Evolutionary conservation across 2,329 filamentous ascomycete genomes (phyloP).

Genomic region (Leptographium lundbergii): DNA sequence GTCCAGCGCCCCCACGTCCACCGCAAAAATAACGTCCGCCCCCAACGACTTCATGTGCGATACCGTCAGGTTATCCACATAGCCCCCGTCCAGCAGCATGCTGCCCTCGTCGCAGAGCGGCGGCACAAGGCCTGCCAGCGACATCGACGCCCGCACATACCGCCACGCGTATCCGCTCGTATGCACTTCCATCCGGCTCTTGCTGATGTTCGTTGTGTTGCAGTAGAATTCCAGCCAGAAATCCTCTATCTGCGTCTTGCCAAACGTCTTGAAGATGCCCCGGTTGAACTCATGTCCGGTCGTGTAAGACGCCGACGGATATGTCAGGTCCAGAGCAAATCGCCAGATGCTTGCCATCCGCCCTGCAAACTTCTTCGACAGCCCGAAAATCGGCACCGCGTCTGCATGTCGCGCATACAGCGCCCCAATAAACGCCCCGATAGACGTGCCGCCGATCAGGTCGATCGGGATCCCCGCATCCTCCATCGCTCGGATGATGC

Average conservation of each 20-base stretch:
- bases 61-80: conserved; percentile 94
- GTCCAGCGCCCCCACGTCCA: conserved; percentile 87
- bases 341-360: conserved; percentile 99
- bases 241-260: conserved; percentile 93
- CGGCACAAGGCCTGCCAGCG: conserved; percentile 79
- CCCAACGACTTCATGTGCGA: conserved; percentile 94
- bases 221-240: conserved; percentile 99
- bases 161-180: conserved; percentile 96
- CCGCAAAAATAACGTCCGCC: conserved; percentile 85
- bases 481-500: conserved; percentile 87
- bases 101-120: conserved; percentile 93
- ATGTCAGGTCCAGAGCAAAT: conserved; percentile 92
- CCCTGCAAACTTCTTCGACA: conserved; percentile 93
- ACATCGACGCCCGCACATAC: conserved; percentile 95
- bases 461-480: conserved; percentile 95
- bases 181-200: conserved; percentile 82
- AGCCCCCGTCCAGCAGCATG: conserved; percentile 93
- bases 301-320: conserved; percentile 92
- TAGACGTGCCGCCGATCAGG: conserved; percentile 88
- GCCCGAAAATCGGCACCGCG: conserved; percentile 89
- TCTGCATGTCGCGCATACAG: conserved; percentile 94
- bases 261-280: conserved; percentile 97
- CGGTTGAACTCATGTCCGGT: conserved; percentile 98
- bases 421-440: conserved; percentile 88
- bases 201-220: conserved; percentile 98